Evolutionary conservation across 371 early-diverging fungal genomes (phyloP), one percentile per base, ranked within the genome.

Genomic region (Mucor ambiguus): DNA sequence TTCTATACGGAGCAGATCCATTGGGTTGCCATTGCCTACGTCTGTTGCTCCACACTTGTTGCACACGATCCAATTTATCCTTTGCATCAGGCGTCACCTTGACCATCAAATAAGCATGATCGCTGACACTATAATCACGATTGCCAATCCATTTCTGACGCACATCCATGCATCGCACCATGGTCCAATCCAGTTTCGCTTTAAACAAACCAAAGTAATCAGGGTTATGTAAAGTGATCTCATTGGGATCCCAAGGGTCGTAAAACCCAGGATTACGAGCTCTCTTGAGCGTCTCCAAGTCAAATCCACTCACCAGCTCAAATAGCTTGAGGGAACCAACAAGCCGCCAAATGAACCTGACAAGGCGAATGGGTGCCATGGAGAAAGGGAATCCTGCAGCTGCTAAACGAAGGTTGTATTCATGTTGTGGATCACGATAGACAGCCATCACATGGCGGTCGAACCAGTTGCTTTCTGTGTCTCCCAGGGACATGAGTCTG

Each of bases 101-200:
- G 0, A 93, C 76, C 70, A 88, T 79, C 28, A 94, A 68, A 73
- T 87, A 91, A 38, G 87, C 88, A 70, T 94, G 94, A 67, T 94
- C 94, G 29, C 91, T 89, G 10, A 83, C 86, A 3, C 72, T 69
- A 66, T 87, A 92, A 61, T 89, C 84, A 41, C 81, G 71, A 71
- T 94, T 93, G 4, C 86, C 89, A 66, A 86, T 85, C 71, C 75
- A 70, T 35, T 82, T 74, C 2, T 72, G 62, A 7, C 77, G 65
- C 9, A 90, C 85, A 18, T 82, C 69, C 62, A 92, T 72, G 63
- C 87, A 82, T 63, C 83, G 80, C 41, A 90, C 71, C 67, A 94
- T 79, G 2, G 91, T 85, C 87, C 91, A 93, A 72, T 94, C 94
- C 14, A 91, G 80, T 58, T 93, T 94, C 8, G 89, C 94, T 11